Conservation (phyloP, 257 asterid species). For the Capsicum pubescens region DNA sequence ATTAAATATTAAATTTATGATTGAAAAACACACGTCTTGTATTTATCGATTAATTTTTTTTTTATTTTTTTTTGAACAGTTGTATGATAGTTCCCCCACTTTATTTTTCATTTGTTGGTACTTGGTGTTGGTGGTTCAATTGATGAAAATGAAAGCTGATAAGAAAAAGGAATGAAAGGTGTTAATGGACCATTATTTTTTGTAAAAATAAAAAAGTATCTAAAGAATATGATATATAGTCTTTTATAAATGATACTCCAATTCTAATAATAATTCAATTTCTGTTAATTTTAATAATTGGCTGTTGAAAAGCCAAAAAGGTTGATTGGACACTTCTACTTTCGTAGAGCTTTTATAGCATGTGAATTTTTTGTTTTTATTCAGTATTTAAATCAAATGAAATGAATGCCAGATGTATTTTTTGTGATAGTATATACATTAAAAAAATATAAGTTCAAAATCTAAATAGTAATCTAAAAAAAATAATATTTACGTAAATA, state of each 20-base stretch:
- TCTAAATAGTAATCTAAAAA: too few species aligned
- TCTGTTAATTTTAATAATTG: not conserved
- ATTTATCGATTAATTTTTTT: not conserved
- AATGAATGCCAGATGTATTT: not conserved
- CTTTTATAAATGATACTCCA: not conserved
- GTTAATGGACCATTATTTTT: constrained; percentile 3
- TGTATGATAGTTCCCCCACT: not conserved
- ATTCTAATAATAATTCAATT: not conserved
- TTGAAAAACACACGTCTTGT: not conserved
- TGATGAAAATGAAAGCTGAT: not conserved
- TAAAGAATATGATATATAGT: not conserved
- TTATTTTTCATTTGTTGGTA: not conserved
- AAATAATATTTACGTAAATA: too few species aligned
- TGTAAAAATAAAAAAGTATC: not conserved
- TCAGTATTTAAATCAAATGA: not conserved
- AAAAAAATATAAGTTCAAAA: too few species aligned
- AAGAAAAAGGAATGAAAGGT: not conserved
- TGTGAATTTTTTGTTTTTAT: not conserved
- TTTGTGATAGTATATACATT: too few species aligned
- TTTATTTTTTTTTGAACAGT: not conserved
- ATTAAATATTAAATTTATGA: not conserved
- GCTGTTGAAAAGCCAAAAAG: not conserved
- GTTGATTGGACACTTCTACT: not conserved
- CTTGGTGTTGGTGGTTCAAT: not conserved
- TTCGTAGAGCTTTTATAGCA: not conserved